phyloP scores from a whole-genome alignment of 441 rosid species.

The Pelargonium fulgidum region DNA sequence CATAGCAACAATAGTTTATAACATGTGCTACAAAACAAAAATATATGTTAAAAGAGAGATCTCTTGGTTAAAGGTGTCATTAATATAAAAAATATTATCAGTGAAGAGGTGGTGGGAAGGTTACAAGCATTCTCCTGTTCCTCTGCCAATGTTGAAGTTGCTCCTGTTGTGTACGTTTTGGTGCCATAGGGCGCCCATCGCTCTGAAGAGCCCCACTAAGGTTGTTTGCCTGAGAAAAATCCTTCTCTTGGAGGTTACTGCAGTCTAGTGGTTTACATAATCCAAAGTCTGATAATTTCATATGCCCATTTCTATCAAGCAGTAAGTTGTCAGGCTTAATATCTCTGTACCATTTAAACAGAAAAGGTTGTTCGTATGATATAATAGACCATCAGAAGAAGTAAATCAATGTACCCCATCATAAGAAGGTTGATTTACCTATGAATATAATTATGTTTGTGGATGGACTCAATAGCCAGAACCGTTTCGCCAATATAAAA shows the following conservation, averaged over 20 bases:
- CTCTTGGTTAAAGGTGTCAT: too few relatives aligned
- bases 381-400: not conserved
- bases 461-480: constrained; percentile 31
- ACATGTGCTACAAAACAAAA: not conserved
- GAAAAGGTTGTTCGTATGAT: not conserved
- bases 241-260: constrained; percentile 22
- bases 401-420: not conserved
- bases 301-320: constrained; percentile 24
- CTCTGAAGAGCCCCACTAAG: constrained; percentile 2
- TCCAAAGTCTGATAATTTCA: constrained; percentile 29
- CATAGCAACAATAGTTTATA: too few relatives aligned
- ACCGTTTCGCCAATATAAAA: constrained; percentile 27
- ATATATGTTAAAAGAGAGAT: too few relatives aligned
- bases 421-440: constrained; percentile 13
- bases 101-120: not conserved
- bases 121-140: constrained; percentile 26
- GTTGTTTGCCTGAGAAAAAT: constrained; percentile 16
- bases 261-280: constrained; percentile 29
- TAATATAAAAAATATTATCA: too few relatives aligned
- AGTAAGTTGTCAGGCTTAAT: constrained; percentile 28
- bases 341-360: constrained; percentile 16
- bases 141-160: constrained; percentile 26
- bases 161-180: constrained; percentile 17
- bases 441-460: constrained; percentile 28
- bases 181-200: constrained; percentile 3